A percentile compares a stretch with the other conserved stretches of the same genome.
Evolutionary conservation across 176 grass and related monocot genomes (phyloP).

Genomic region (Puccinellia tenuiflora): DNA sequence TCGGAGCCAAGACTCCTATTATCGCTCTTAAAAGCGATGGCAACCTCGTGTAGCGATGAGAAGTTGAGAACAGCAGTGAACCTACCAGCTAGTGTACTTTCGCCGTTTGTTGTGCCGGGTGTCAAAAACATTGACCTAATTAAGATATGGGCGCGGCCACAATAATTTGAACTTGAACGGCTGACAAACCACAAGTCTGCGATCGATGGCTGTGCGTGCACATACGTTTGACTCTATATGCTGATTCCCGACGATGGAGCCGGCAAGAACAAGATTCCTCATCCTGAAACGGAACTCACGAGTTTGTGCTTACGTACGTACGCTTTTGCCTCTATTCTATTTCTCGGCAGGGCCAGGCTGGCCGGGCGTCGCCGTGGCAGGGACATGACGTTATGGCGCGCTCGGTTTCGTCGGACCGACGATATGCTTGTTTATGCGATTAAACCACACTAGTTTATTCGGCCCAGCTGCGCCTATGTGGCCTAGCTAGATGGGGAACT

Average conservation of each 20-base stretch:
- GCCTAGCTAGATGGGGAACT: neutral
- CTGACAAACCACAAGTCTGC: neutral
- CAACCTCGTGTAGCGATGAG: too few species aligned
- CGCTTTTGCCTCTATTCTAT: neutral
- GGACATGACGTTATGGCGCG: slow-evolving; percentile 34
- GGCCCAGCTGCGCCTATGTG: neutral
- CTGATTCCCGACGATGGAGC: slow-evolving; percentile 18
- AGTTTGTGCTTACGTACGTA: neutral
- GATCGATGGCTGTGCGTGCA: too few species aligned
- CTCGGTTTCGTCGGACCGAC: slow-evolving; percentile 20
- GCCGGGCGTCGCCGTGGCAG: neutral
- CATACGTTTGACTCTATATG: neutral
- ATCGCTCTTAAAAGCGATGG: too few species aligned
- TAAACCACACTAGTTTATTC: neutral
- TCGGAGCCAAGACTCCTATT: too few species aligned
- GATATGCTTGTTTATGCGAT: slow-evolving; percentile 14
- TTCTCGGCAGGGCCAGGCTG: slow-evolving; percentile 7
- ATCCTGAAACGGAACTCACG: neutral
- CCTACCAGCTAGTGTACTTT: too few species aligned
- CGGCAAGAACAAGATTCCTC: slow-evolving; percentile 12
- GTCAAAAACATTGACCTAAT: neutral
- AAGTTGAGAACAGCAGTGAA: too few species aligned
- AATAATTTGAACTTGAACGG: neutral
- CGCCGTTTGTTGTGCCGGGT: neutral
- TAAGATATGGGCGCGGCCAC: neutral